phyloP scores from a whole-genome alignment of 2,329 filamentous ascomycete genomes.

The Phaeosphaeria sp. region DNA sequence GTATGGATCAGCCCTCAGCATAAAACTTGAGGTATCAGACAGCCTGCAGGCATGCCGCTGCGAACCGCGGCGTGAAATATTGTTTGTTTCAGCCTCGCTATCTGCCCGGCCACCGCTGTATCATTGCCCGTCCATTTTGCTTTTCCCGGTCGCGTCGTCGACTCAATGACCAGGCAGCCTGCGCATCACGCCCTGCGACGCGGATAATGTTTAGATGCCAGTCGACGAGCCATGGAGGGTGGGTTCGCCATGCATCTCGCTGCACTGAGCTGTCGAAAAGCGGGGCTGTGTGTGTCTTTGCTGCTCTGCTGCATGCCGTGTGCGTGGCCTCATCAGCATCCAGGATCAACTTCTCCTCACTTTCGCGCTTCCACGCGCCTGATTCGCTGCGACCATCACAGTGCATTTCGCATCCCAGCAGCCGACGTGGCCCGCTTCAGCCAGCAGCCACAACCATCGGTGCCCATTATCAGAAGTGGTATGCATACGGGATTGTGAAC shows the following conservation, averaged over 20 bases:
- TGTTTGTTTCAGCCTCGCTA: conserved; percentile 20
- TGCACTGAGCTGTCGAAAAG: conserved; percentile 20
- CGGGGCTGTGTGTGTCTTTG: conserved; percentile 19
- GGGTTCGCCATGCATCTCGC: conserved; percentile 20
- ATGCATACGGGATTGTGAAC: conserved; percentile 4
- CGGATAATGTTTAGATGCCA: background rate
- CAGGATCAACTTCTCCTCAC: conserved; percentile 7
- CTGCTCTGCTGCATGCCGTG: conserved; percentile 18
- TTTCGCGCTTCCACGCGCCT: background rate
- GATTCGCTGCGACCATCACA: conserved; percentile 12
- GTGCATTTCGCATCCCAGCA: conserved; percentile 9
- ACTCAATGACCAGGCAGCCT: conserved; percentile 11
- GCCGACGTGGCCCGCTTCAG: conserved; percentile 7
- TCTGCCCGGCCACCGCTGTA: background rate
- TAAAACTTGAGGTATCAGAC: background rate
- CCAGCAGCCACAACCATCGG: conserved; percentile 2
- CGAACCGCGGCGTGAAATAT: conserved; percentile 4
- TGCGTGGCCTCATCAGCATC: conserved; percentile 12
- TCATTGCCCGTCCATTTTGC: background rate
- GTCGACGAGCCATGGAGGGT: conserved; percentile 23
- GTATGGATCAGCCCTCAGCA: background rate
- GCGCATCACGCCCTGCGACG: background rate
- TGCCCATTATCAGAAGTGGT: conserved; percentile 5
- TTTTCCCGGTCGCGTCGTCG: background rate
- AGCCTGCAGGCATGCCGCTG: conserved; percentile 5